Evolutionary conservation across 129 eudicot species (phyloP), one percentile per base, ranked within the genome.

Genomic region (Escallonia herrerae): DNA sequence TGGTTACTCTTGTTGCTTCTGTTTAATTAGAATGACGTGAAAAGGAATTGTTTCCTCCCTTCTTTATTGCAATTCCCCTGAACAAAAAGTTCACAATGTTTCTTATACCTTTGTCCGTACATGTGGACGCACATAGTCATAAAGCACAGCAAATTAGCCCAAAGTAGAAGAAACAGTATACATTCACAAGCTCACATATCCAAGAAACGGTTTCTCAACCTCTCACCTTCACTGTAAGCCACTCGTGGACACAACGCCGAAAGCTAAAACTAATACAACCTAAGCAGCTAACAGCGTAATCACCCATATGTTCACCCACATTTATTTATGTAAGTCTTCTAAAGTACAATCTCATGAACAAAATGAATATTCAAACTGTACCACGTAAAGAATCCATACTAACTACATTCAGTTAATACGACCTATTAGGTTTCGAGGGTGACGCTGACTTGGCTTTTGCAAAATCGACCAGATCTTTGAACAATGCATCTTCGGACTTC

Each of bases 381-480:
- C 61, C 13, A 62, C 65, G 5, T 6, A 15, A n/a, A 15, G 33
- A 47, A 40, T 46, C 51, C 69, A 65, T 22, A n/a, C n/a, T 12
- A 39, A 38, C 58, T 67, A 63, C 71, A 69, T n/a, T 77, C 42
- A 70, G 5, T 72, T 60, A 73, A 43, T 46, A 68, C 13, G 75
- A 64, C 68, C 75, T 72, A 56, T 54, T 79, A 43, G 77, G 72
- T 46, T 75, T 70, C 2, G 67, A 42, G 15, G 65, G 15, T 44
- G 81, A 75, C 33, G 33, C 33, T 8, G 88, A 72, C 70, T 76
- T 83, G 43, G 72, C 58, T 69, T 76, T 79, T 1, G 90, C 90
- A 67, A 83, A 83, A 70, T 83, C 86, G 55, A 83, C 80, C 63
- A 83, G 78, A 71, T 83, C 90, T 70, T 77, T 76, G 66, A 83